These are phyloP conservation scores for Botryosphaeria dothidea DNA, from an alignment of 2,329 filamentous ascomycete species.

Conservation along the genomic window DNA sequence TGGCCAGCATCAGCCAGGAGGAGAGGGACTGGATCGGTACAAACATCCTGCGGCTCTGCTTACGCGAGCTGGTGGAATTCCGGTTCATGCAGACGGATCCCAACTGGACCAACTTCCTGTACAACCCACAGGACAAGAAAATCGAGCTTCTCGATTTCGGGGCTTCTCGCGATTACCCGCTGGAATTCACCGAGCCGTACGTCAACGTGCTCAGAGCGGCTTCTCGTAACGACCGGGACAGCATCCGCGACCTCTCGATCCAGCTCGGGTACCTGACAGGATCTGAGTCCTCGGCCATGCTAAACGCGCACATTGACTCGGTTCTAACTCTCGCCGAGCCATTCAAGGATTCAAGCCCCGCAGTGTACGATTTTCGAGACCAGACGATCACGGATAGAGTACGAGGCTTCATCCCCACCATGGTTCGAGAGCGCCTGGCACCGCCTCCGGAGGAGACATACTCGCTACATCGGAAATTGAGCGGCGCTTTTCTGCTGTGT, in stretches of 20 bases:
- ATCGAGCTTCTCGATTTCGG: slow-evolving; percentile 96
- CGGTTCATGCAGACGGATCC: slow-evolving; percentile 99
- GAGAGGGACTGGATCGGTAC: slow-evolving; percentile 96
- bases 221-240: slow-evolving; percentile 64
- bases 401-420: slow-evolving; percentile 82
- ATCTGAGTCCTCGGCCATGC: slow-evolving; percentile 80
- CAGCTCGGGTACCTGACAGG: slow-evolving; percentile 90
- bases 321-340: slow-evolving; percentile 91
- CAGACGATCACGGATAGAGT: slow-evolving; percentile 98
- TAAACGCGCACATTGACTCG: slow-evolving; percentile 85
- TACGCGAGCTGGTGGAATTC: slow-evolving; percentile 93
- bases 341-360: slow-evolving; percentile 72
- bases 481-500: slow-evolving; percentile 91
- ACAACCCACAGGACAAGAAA: slow-evolving; percentile 69
- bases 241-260: slow-evolving; percentile 68
- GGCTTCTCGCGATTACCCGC: slow-evolving; percentile 82
- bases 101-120: slow-evolving; percentile 99
- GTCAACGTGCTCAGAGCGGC: slow-evolving; percentile 79
- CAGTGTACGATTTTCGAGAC: slow-evolving; percentile 86
- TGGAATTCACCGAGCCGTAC: slow-evolving; percentile 77
- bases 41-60: slow-evolving; percentile 85
- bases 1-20: slow-evolving; percentile 71
- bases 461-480: slow-evolving; percentile 89
- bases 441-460: slow-evolving; percentile 98
- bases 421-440: slow-evolving; percentile 84